Conservation (phyloP, 2,329 filamentous ascomycete genomes). For the Neopestalotiopsis sp. region DNA sequence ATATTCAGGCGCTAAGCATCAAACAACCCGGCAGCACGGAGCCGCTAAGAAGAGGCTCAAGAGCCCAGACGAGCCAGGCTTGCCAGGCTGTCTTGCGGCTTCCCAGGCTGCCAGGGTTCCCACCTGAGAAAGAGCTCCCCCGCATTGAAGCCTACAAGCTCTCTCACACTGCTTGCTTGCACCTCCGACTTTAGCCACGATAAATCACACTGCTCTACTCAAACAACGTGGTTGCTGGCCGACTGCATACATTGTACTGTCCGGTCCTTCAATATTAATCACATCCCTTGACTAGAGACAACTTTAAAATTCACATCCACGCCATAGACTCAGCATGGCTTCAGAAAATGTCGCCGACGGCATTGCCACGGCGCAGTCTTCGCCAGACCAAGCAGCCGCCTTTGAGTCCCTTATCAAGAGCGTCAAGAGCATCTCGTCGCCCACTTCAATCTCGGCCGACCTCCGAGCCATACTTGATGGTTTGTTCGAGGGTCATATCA, state of each 20-base stretch:
- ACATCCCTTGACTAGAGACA: neutral
- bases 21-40: neutral
- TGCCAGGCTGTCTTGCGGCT: too few species aligned
- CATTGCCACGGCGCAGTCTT: slow-evolving; percentile 46
- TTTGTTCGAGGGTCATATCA: slow-evolving; percentile 71
- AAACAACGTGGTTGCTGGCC: too few species aligned
- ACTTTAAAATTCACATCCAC: neutral
- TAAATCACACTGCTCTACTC: too few species aligned
- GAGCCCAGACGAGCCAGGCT: neutral
- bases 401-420: slow-evolving; percentile 54
- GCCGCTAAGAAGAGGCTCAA: slow-evolving; percentile 1
- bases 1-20: neutral
- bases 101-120: neutral
- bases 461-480: slow-evolving; percentile 71
- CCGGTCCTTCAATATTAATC: too few species aligned
- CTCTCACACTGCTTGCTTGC: too few species aligned
- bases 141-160: neutral
- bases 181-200: too few species aligned
- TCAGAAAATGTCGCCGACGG: slow-evolving; percentile 47
- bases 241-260: too few species aligned
- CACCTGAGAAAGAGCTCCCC: neutral
- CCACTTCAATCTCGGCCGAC: slow-evolving; percentile 53
- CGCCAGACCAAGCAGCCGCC: slow-evolving; percentile 48
- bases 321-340: slow-evolving; percentile 27
- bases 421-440: slow-evolving; percentile 47